Evolutionary conservation across 805 yeast species (phyloP), one percentile per base, ranked within the genome.

Genomic region (Komagataella pseudopastoris): DNA sequence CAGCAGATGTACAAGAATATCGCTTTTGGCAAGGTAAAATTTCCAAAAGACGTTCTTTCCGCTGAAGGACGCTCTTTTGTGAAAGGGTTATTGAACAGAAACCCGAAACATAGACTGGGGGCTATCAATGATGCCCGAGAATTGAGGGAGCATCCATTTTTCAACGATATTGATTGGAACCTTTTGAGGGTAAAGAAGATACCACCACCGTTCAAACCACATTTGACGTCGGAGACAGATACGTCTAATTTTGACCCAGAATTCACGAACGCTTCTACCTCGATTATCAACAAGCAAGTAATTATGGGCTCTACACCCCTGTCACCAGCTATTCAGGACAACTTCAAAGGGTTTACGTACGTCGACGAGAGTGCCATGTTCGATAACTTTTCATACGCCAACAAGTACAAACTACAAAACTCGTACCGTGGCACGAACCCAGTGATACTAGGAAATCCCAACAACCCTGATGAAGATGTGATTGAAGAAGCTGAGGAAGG

Each of bases 1-100:
- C 98, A 93, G 71, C 96, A 93, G 68, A 93, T 93, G 99, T 93
- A 93, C 71, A 93, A 91, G 71, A 93, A 93, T 69, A 93, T 93
- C 71, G 99, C 98, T 4, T 93, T 89, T 69, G 99, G 99, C 56
- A 93, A 91, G 67, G 98, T 93, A 47, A 78, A 96, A 62, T 93
- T 93, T 68, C 99, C 99, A 49, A 88, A 91, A 65, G 99, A 93
- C 64, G 95, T 93, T 22, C 72, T 93, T 53, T 85, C 95, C 49
- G 78, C 88, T 4, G 97, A 90, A 65, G 99, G 98, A 46, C 79
- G 98, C 54, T 83, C 93, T 8, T 91, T 93, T 66, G 99, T 93
- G 50, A 93, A 93, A 68, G 97, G 98, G 1, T 72, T 93, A 54
- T 75, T 93, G 61, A 93, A 93, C 69, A 80, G 99, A 68, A 93